Conservation (phyloP, 176 grass and related monocot species). For the Aegilops bicornis region DNA sequence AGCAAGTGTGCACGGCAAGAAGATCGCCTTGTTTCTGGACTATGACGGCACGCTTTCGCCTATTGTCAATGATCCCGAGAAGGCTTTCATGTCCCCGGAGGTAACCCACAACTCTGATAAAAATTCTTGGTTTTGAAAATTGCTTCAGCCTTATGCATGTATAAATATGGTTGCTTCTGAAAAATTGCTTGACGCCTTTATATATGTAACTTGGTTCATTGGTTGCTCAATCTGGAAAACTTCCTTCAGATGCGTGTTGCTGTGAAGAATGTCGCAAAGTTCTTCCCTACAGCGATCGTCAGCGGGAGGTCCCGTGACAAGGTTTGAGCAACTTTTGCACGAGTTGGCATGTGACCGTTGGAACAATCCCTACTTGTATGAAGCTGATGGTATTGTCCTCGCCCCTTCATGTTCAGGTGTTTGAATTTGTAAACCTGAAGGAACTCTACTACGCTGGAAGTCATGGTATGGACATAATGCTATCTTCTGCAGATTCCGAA, state of each 20-base stretch:
- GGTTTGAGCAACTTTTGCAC: constrained; percentile 13
- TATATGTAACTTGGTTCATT: background rate
- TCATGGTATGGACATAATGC: constrained; percentile 74
- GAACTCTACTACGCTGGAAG: constrained; percentile 75
- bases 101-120: constrained; percentile 18
- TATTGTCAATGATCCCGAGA: constrained; percentile 62
- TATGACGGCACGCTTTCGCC: constrained; percentile 68
- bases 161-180: background rate
- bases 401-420: constrained; percentile 36
- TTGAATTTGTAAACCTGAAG: constrained; percentile 59
- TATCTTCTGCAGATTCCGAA: constrained; percentile 26
- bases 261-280: constrained; percentile 58
- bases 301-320: constrained; percentile 73
- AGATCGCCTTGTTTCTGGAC: constrained; percentile 56
- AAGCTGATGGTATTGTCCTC: background rate
- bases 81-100: constrained; percentile 45
- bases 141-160: background rate
- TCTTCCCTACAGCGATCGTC: constrained; percentile 59
- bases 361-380: background rate
- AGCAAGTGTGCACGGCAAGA: constrained; percentile 29
- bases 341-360: background rate
- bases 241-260: constrained; percentile 51
- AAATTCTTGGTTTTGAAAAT: background rate
- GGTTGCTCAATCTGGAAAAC: background rate
- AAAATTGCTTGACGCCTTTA: background rate